These are phyloP conservation scores for Aspergillus costaricaensis DNA, from an alignment of 2,329 filamentous ascomycete species.

Conservation along the genomic window DNA sequence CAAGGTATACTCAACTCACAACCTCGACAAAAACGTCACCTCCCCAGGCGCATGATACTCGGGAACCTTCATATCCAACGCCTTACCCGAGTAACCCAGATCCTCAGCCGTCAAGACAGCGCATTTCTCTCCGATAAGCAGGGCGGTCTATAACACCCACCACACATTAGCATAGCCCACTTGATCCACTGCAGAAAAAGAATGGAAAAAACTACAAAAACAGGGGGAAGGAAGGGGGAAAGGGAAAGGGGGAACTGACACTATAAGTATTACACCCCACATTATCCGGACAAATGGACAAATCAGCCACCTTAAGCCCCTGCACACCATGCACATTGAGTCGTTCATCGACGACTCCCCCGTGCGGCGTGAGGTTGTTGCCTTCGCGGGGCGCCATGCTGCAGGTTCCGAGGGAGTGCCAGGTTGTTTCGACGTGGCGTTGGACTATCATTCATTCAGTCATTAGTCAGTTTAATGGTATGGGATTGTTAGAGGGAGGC, in stretches of 20 bases:
- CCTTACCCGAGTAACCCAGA: slow-evolving; percentile 70
- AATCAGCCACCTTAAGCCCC: slow-evolving; percentile 66
- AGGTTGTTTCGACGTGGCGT: slow-evolving; percentile 74
- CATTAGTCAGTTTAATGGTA: not conserved
- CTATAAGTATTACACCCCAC: slow-evolving; percentile 5
- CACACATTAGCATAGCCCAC: not conserved
- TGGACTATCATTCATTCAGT: slow-evolving; percentile 48
- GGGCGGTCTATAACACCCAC: slow-evolving; percentile 57
- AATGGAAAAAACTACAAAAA: not conserved
- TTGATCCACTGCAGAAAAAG: too few relatives aligned
- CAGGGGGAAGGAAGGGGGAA: not conserved
- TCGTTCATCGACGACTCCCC: slow-evolving; percentile 72
- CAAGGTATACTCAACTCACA: not conserved
- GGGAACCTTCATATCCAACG: slow-evolving; percentile 75
- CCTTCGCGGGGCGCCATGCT: slow-evolving; percentile 76
- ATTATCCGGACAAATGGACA: not conserved
- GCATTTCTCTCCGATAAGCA: slow-evolving; percentile 75
- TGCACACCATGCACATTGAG: slow-evolving; percentile 77
- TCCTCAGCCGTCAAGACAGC: slow-evolving; percentile 71
- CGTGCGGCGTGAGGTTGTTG: slow-evolving; percentile 76
- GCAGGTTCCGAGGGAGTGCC: slow-evolving; percentile 69
- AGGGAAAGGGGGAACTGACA: too few relatives aligned
- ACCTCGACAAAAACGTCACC: slow-evolving; percentile 30
- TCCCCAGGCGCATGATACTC: slow-evolving; percentile 58
- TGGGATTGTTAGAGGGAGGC: not conserved